Conservation (phyloP, 192 early-diverging fungal species). For the Linnemannia zychae region DNA sequence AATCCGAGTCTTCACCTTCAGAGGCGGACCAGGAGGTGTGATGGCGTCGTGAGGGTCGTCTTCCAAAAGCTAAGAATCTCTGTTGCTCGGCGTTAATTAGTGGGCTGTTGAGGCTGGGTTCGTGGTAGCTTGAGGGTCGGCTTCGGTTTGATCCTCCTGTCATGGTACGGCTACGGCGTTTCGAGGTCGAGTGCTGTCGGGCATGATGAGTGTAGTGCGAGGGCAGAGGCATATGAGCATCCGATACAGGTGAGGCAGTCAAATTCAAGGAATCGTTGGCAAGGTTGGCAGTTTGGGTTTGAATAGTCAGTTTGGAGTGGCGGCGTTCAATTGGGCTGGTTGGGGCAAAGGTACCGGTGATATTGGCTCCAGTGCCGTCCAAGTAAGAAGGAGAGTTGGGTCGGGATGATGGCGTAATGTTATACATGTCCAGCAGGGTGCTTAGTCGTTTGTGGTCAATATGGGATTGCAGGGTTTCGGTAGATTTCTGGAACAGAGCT, state of each 20-base stretch:
- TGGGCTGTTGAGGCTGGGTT: neutral
- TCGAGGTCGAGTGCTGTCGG: constrained; percentile 30
- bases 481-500: constrained; percentile 60
- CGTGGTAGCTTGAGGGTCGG: constrained; percentile 42
- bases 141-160: constrained; percentile 23
- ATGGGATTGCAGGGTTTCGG: constrained; percentile 60
- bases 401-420: constrained; percentile 51
- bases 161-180: constrained; percentile 24
- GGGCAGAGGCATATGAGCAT: constrained; percentile 24
- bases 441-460: constrained; percentile 57
- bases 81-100: constrained; percentile 18
- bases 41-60: constrained; percentile 17
- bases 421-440: constrained; percentile 67
- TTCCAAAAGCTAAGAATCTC: neutral
- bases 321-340: constrained; percentile 5
- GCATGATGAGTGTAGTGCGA: constrained; percentile 29
- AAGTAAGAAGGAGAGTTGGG: constrained; percentile 24
- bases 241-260: constrained; percentile 39
- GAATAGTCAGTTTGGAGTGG: neutral
- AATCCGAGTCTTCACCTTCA: constrained; percentile 51
- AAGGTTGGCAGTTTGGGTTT: constrained; percentile 5
- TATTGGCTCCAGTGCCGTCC: constrained; percentile 1
- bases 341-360: neutral
- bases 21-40: constrained; percentile 55
- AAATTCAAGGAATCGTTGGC: constrained; percentile 16